These are phyloP conservation scores for Goffeauzyma gilvescens DNA, from an alignment of 768 basidiomycete genomes.

Conservation along the genomic window DNA sequence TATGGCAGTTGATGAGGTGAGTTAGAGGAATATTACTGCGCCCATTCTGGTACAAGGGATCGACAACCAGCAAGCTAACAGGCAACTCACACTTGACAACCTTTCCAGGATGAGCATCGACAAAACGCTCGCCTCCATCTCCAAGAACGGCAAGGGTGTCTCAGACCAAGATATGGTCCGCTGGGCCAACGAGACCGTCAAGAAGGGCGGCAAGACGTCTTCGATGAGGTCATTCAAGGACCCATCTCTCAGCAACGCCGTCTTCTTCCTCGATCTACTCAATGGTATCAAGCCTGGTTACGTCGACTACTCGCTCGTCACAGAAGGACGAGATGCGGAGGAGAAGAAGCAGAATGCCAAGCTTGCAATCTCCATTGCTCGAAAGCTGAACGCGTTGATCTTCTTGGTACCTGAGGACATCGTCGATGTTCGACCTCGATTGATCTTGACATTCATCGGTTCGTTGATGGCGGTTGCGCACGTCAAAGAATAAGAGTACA, in stretches of 20 bases:
- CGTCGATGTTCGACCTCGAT: constrained; percentile 73
- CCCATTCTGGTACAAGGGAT: too few species aligned
- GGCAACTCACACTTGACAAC: not conserved
- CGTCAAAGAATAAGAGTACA: not conserved
- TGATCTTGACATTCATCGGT: constrained; percentile 88
- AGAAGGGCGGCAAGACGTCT: constrained; percentile 36
- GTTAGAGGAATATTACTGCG: constrained; percentile 16
- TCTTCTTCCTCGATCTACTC: constrained; percentile 84
- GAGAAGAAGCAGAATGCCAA: constrained; percentile 87
- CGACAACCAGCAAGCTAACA: too few species aligned
- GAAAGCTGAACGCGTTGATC: constrained; percentile 89
- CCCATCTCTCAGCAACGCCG: constrained; percentile 61
- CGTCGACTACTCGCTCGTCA: constrained; percentile 68
- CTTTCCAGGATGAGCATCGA: constrained; percentile 50
- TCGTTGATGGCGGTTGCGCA: constrained; percentile 47
- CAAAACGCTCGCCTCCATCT: constrained; percentile 62
- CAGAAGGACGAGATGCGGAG: constrained; percentile 47
- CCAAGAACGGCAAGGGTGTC: constrained; percentile 54
- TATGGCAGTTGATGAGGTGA: constrained; percentile 93
- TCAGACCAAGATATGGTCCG: constrained; percentile 83
- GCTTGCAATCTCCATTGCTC: constrained; percentile 92
- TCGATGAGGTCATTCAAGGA: constrained; percentile 85
- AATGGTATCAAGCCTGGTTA: constrained; percentile 84
- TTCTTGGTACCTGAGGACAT: constrained; percentile 92
- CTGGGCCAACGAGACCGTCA: constrained; percentile 84